phyloP scores from a whole-genome alignment of 176 grass and related monocot genomes.

The Oryza australiensis region DNA sequence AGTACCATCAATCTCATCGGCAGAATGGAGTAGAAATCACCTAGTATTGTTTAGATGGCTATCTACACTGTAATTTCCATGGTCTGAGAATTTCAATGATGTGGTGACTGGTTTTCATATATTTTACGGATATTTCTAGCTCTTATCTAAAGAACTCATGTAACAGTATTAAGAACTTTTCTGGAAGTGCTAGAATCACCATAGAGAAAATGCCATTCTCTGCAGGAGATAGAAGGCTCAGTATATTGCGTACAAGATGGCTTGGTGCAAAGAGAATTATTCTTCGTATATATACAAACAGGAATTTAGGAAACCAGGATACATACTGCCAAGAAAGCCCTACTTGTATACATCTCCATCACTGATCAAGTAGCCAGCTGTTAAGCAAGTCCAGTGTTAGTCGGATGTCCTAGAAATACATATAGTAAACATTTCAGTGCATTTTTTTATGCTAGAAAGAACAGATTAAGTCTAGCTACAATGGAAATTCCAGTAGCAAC shows the following conservation, averaged over 20 bases:
- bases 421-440: background rate
- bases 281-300: constrained; percentile 15
- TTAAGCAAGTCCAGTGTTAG: background rate
- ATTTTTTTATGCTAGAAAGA: no score
- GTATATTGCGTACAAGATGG: background rate
- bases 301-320: background rate
- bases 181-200: no score
- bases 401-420: background rate
- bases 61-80: no score
- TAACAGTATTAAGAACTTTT: no score
- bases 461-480: no score
- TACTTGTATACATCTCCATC: background rate
- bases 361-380: background rate
- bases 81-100: no score
- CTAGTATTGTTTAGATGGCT: no score
- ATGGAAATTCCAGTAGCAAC: background rate
- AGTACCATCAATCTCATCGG: no score
- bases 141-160: no score
- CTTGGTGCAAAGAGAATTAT: background rate
- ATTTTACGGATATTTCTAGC: no score
- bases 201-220: background rate
- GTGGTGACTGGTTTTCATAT: no score
- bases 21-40: no score
- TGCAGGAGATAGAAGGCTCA: background rate
- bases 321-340: background rate